These are phyloP conservation scores for Ganoderma sp. DNA, from an alignment of 1,284 basidiomycete genomes.

Conservation along the genomic window DNA sequence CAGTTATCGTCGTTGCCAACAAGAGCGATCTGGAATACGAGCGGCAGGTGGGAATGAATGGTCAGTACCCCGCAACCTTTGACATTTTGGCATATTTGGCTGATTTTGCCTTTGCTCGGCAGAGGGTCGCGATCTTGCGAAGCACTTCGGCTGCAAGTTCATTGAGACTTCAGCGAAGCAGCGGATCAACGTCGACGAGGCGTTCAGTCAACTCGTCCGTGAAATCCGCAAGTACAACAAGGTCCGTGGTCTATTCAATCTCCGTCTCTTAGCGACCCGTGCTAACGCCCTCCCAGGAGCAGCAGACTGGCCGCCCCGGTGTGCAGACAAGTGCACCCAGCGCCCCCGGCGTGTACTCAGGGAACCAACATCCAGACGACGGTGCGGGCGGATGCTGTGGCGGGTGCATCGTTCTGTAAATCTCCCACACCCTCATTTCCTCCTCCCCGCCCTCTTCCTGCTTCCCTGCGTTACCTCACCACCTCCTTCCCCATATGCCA, in stretches of 20 bases:
- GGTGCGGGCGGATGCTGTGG: constrained; percentile 71
- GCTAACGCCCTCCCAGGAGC: constrained; percentile 49
- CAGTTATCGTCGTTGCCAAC: constrained; percentile 97
- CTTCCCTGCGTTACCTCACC: constrained; percentile 28
- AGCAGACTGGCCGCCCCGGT: constrained; percentile 64
- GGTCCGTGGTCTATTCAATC: constrained; percentile 45
- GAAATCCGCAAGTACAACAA: constrained; percentile 98
- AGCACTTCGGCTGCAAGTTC: constrained; percentile 96
- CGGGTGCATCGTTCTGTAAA: constrained; percentile 65
- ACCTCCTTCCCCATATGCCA: constrained; percentile 4
- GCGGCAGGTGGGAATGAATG: constrained; percentile 95
- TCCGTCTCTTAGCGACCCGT: constrained; percentile 8
- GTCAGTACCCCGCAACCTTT: constrained; percentile 51
- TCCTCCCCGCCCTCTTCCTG: constrained; percentile 12
- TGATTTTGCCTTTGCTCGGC: constrained; percentile 18
- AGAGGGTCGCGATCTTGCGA: constrained; percentile 98
- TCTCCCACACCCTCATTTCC: neutral
- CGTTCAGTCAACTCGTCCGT: constrained; percentile 95
- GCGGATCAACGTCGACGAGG: constrained; percentile 98
- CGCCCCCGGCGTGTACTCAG: constrained; percentile 53
- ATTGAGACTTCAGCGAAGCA: constrained; percentile 99
- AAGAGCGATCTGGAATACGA: constrained; percentile 99
- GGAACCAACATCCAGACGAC: constrained; percentile 54
- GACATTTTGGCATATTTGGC: neutral
- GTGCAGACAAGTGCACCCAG: constrained; percentile 52